phyloP scores from a whole-genome alignment of 2,329 filamentous ascomycete species.

The Elsinoe batatas region DNA sequence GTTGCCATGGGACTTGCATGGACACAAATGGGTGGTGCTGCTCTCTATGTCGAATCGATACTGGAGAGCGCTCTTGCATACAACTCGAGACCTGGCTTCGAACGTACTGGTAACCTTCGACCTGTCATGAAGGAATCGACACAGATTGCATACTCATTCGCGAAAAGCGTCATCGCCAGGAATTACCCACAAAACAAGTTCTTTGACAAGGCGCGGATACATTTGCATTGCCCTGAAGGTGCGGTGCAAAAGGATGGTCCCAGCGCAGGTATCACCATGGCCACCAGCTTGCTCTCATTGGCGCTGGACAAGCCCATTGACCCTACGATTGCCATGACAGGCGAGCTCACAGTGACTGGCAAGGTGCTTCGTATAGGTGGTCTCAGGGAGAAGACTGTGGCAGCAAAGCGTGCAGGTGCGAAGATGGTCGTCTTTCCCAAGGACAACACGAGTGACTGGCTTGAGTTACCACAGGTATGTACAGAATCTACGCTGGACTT shows the following conservation, averaged over 20 bases:
- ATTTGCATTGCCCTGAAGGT: conserved; percentile 92
- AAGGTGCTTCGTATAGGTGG: conserved; percentile 95
- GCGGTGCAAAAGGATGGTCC: conserved; percentile 85
- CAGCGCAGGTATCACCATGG: conserved; percentile 88
- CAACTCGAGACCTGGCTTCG: conserved; percentile 65
- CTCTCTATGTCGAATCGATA: conserved; percentile 95
- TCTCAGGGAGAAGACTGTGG: conserved; percentile 92
- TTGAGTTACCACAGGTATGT: conserved; percentile 95
- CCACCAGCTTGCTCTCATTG: conserved; percentile 79
- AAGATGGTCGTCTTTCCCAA: conserved; percentile 89
- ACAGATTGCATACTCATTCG: conserved; percentile 88
- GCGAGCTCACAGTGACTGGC: conserved; percentile 90
- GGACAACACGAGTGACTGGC: conserved; percentile 94
- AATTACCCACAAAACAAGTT: conserved; percentile 85
- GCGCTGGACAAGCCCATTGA: conserved; percentile 69
- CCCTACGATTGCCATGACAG: conserved; percentile 92
- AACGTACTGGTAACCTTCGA: conserved; percentile 91
- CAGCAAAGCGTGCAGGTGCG: conserved; percentile 81
- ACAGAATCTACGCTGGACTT: too few species aligned
- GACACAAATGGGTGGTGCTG: conserved; percentile 94
- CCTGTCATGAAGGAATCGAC: conserved; percentile 98
- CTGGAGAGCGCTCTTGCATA: conserved; percentile 71
- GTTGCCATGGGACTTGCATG: conserved; percentile 97
- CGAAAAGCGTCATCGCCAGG: conserved; percentile 77
- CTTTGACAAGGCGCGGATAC: conserved; percentile 90